A percentile compares a stretch with the other conserved stretches of the same genome.
These are phyloP conservation scores for Ascochyta koolunga DNA, from an alignment of 2,329 filamentous ascomycete genomes.

Conservation along the genomic window DNA sequence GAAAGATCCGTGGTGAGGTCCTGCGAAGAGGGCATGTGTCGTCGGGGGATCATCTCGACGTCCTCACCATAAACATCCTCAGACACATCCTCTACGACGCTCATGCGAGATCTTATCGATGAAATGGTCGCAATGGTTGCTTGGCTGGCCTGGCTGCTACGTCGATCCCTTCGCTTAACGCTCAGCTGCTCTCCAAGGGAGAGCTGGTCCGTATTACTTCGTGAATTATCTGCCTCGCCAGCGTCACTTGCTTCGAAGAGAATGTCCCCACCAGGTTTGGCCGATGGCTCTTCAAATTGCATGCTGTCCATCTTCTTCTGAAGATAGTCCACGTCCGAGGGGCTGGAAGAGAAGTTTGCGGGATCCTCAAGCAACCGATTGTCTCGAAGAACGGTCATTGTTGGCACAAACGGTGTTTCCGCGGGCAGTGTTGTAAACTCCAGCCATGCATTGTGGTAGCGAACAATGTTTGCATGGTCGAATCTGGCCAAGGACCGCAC, in stretches of 20 bases:
- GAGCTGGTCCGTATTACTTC: not conserved
- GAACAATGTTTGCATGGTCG: slow-evolving; percentile 70
- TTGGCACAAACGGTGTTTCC: slow-evolving; percentile 13
- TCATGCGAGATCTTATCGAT: slow-evolving; percentile 51
- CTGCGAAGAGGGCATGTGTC: slow-evolving; percentile 29
- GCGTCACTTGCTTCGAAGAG: slow-evolving; percentile 41
- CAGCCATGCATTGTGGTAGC: slow-evolving; percentile 70
- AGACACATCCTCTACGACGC: slow-evolving; percentile 42
- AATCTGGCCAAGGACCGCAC: slow-evolving; percentile 66
- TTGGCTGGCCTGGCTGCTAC: slow-evolving; percentile 43
- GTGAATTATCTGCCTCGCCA: slow-evolving; percentile 10
- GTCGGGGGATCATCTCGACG: slow-evolving; percentile 55
- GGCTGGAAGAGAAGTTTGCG: slow-evolving; percentile 19
- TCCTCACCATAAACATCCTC: slow-evolving; percentile 54
- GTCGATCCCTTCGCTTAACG: slow-evolving; percentile 30
- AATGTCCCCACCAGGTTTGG: slow-evolving; percentile 29
- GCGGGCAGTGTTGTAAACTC: slow-evolving; percentile 50
- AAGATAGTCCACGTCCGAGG: slow-evolving; percentile 17
- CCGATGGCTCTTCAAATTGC: slow-evolving; percentile 24
- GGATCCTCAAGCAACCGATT: slow-evolving; percentile 35
- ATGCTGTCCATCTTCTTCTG: slow-evolving; percentile 23
- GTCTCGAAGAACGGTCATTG: slow-evolving; percentile 18
- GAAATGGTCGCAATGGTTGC: slow-evolving; percentile 49
- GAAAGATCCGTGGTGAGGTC: slow-evolving; percentile 28
- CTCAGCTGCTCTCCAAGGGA: slow-evolving; percentile 42